Evolutionary conservation across 805 yeast species (phyloP).

Genomic region (Hanseniaspora nectarophila): DNA sequence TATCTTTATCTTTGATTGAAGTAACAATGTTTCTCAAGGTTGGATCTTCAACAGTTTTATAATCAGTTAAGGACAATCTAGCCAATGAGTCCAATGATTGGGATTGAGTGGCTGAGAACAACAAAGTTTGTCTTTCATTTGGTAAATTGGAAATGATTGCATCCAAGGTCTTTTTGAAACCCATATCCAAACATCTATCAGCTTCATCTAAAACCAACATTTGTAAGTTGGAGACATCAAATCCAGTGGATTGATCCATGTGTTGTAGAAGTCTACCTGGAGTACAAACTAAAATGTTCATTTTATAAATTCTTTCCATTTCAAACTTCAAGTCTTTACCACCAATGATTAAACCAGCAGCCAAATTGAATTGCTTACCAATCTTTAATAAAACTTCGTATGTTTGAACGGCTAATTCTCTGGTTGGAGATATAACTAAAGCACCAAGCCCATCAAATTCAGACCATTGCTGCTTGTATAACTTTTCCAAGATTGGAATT

Average conservation of each 20-base stretch:
- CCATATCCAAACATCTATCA: conserved; percentile 87
- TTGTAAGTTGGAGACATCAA: conserved; percentile 64
- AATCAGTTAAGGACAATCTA: conserved; percentile 39
- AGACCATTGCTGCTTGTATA: conserved; percentile 61
- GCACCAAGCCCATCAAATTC: conserved; percentile 85
- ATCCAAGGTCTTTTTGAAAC: conserved; percentile 73
- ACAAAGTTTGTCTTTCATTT: conserved; percentile 64
- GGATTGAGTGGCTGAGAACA: conserved; percentile 84
- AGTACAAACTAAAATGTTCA: conserved; percentile 78
- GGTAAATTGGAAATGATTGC: conserved; percentile 69
- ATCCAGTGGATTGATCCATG: conserved; percentile 75
- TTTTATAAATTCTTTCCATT: conserved; percentile 61
- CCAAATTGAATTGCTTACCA: conserved; percentile 60
- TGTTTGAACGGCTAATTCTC: conserved; percentile 83
- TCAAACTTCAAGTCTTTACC: conserved; percentile 81
- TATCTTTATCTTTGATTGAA: conserved; percentile 23
- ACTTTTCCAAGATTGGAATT: conserved; percentile 63
- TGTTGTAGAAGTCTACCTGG: conserved; percentile 88
- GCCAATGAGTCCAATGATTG: conserved; percentile 75
- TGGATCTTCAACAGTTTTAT: conserved; percentile 42
- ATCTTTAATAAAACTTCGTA: conserved; percentile 77
- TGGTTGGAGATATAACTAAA: conserved; percentile 76
- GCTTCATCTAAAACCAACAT: conserved; percentile 82
- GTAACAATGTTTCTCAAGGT: conserved; percentile 43
- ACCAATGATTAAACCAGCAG: conserved; percentile 87